Evolutionary conservation across 2,329 filamentous ascomycete genomes (phyloP).

Genomic region (Fusarium acutatum): DNA sequence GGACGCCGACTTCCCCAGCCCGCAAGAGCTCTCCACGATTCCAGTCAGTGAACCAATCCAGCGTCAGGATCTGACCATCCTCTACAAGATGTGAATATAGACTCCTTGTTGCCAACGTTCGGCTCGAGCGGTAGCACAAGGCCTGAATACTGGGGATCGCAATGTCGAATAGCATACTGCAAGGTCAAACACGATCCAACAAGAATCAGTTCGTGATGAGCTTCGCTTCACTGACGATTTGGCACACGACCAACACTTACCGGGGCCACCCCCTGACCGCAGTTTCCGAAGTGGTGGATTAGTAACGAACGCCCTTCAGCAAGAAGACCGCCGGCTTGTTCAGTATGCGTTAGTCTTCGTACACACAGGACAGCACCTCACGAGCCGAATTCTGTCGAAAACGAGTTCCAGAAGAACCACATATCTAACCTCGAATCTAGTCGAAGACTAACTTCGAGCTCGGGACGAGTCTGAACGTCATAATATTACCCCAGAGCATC

Average conservation of each 20-base stretch:
- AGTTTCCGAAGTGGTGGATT: neutral
- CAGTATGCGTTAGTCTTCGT: no score
- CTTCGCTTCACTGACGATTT: neutral
- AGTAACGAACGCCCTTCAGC: neutral
- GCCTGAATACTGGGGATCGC: neutral
- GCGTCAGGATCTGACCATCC: no score
- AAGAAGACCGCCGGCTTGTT: neutral
- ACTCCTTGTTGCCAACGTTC: neutral
- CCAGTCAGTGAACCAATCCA: fast-evolving
- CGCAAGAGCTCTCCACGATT: neutral
- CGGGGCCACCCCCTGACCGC: neutral
- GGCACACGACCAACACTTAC: fast-evolving
- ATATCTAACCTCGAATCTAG: no score
- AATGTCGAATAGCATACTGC: neutral
- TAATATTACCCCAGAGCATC: neutral
- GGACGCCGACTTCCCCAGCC: neutral
- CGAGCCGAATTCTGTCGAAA: no score
- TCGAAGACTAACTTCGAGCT: neutral
- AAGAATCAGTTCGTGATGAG: neutral
- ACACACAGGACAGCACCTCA: no score
- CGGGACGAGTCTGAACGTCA: neutral
- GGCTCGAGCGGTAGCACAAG: neutral
- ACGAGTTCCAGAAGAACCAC: fast-evolving
- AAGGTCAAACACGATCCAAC: no score
- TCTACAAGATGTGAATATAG: no score